Base-by-base conservation (phyloP, 108 stramenopile species). In the Hondaea fermentalgiana region DNA sequence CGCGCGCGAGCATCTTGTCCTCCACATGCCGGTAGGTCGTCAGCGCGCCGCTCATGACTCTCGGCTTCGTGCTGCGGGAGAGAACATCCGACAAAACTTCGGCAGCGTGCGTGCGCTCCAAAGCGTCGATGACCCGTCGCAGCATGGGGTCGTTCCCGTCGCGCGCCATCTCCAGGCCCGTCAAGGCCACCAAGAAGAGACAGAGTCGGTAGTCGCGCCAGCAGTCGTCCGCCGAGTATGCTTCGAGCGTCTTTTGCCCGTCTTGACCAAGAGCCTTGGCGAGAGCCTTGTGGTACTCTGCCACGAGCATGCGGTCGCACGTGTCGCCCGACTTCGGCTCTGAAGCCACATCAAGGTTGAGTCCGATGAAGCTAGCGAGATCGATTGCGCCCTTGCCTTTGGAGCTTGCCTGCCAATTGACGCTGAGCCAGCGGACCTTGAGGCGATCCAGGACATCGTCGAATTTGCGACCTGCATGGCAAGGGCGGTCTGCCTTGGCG, bases 141-240 rank as follows among this genome's bases (percentile, higher is more conserved):
- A 83, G 23, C 76, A 35, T 23, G 17, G 25, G 25, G 3, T 83
- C 51, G 5, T 28, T 8, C 0, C 12, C n/a, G 0, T 53, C 4
- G 23, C 51, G 6, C 17, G 19, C 10, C 45, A 16, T 23, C 21
- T 12, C 17, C 64, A 69, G 64, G 42, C 35, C 25, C 42, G 64
- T 3, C 45, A 83, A 16, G 10, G 76, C 45, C 76, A 53, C 76
- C 14, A 83, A 45, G 16, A 83, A 35, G 43, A 83, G 44, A 12
- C 43, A 8, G 16, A 83, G 76, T 12, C 76, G 76, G n/a, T 83
- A 83, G 76, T 83, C 76, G 23, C 76, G 76, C 76, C 76, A 83
- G 76, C 76, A 83, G 76, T 47, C 51, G 14, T 83, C 76, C 17
- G 51, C 19, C 0, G 76, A 6, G 51, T 83, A 83, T 12, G 17